Evolutionary conservation across 495 filamentous ascomycete species (phyloP), one percentile per base, ranked within the genome.

Genomic region (Cetradonia linearis): DNA sequence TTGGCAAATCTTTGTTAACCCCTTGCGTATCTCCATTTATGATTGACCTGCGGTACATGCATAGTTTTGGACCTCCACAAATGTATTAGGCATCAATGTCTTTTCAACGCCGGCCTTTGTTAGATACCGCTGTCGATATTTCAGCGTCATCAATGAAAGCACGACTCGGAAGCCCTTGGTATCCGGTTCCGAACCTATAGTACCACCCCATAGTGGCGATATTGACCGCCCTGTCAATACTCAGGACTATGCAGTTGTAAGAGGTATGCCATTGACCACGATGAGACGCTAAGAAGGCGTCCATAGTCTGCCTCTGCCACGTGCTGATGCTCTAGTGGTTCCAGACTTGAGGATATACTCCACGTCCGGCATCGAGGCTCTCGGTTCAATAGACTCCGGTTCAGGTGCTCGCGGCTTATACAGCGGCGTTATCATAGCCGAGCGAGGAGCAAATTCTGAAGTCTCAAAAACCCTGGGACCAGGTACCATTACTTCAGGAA

Each of bases 301-400:
- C 78, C 78, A 81, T 30, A 81, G 70, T 63, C 80, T 79, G 33
- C 78, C 78, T 47, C 59, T 66, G n/a, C 68, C 68, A 30, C 68
- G 56, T 8, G 68, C 62, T 27, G 63, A 59, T 42, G 64, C 68
- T 30, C 68, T 60, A 7, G 68, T 63, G 2, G 61, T 57, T 20
- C 68, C 68, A 2, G 68, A 68, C 44, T 64, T 65, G 23, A 70
- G 54, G 10, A 70, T 60, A 42, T 62, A 70, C 13, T 66, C 58
- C 30, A 68, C 64, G 7, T 68, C 66, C 10, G 61, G 60, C 28
- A 56, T 62, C 4, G 59, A 60, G 40, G 52, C 54, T 42, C 55
- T 62, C 20, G 56, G 48, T 49, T 56, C 67, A 49, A 59, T 49
- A 40, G 33, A 33, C 8, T 56, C 63, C 3, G 50, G 59, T 50